phyloP scores from a whole-genome alignment of 2,329 filamentous ascomycete genomes.

The Stromatinia cepivora region DNA sequence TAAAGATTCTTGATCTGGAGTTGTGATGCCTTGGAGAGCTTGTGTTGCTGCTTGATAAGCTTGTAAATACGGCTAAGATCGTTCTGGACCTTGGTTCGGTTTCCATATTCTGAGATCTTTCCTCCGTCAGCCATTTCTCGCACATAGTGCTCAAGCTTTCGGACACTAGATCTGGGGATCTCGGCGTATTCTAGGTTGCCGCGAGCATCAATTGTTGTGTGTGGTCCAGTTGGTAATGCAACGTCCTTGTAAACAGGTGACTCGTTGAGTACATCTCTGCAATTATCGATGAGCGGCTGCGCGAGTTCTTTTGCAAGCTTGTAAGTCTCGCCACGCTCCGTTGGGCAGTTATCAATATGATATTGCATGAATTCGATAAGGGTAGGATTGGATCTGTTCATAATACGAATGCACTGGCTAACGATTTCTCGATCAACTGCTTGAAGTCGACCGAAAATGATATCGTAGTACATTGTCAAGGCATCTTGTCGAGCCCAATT shows the following conservation, averaged over 20 bases:
- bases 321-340: constrained; percentile 95
- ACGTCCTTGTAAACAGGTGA: constrained; percentile 97
- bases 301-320: constrained; percentile 95
- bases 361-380: constrained; percentile 99
- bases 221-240: constrained; percentile 83
- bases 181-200: constrained; percentile 94
- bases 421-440: constrained; percentile 96
- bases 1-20: constrained; percentile 96
- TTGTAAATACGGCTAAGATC: constrained; percentile 95
- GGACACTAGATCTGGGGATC: constrained; percentile 79
- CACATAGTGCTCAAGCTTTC: constrained; percentile 98
- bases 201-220: constrained; percentile 86
- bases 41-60: constrained; percentile 97
- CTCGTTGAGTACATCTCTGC: constrained; percentile 82
- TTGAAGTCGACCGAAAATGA: constrained; percentile 93
- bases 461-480: constrained; percentile 97
- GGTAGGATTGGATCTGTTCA: constrained; percentile 97
- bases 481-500: constrained; percentile 99
- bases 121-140: constrained; percentile 98
- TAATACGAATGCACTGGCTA: constrained; percentile 96
- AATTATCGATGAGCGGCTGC: constrained; percentile 93
- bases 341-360: constrained; percentile 98
- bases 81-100: constrained; percentile 96
- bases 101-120: constrained; percentile 98
- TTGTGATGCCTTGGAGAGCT: constrained; percentile 93